A percentile compares a stretch with the other conserved stretches of the same genome.
Evolutionary conservation across 2,329 filamentous ascomycete genomes (phyloP).

Genomic region (Pyricularia pennisetigena): DNA sequence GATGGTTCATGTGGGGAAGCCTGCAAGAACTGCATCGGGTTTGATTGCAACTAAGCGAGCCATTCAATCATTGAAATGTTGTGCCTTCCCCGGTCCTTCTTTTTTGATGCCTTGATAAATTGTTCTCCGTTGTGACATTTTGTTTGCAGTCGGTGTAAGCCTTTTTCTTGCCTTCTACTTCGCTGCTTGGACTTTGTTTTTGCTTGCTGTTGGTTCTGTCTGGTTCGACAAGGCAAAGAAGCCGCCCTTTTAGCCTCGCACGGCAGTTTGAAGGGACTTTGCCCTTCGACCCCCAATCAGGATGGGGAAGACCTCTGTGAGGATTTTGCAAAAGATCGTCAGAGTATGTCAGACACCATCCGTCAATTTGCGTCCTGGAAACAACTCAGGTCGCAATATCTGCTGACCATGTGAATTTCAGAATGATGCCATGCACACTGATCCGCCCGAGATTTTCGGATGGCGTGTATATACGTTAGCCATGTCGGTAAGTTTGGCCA

Average conservation of each 20-base stretch:
- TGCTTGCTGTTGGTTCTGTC: background rate
- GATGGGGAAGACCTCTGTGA: slow-evolving; percentile 3
- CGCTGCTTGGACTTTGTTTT: background rate
- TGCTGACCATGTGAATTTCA: slow-evolving; percentile 12
- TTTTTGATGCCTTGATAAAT: background rate
- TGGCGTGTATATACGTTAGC: slow-evolving; percentile 58
- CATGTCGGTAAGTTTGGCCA: slow-evolving; percentile 28
- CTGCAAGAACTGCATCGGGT: background rate
- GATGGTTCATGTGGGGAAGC: background rate
- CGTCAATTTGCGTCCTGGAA: background rate
- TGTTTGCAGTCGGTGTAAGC: background rate
- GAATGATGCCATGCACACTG: slow-evolving; percentile 52
- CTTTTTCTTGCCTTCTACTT: background rate
- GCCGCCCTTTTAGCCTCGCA: background rate
- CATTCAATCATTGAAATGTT: background rate
- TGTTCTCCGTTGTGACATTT: background rate
- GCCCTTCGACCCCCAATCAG: background rate
- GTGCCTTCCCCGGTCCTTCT: background rate
- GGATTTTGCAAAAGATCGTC: slow-evolving; percentile 19
- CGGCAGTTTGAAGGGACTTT: background rate
- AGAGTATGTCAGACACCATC: background rate
- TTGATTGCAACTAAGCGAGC: background rate
- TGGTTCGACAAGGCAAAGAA: background rate
- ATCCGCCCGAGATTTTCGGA: slow-evolving; percentile 59
- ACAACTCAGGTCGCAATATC: background rate